Conservation (phyloP, 345 rosid species). For the Garcia nutans region DNA sequence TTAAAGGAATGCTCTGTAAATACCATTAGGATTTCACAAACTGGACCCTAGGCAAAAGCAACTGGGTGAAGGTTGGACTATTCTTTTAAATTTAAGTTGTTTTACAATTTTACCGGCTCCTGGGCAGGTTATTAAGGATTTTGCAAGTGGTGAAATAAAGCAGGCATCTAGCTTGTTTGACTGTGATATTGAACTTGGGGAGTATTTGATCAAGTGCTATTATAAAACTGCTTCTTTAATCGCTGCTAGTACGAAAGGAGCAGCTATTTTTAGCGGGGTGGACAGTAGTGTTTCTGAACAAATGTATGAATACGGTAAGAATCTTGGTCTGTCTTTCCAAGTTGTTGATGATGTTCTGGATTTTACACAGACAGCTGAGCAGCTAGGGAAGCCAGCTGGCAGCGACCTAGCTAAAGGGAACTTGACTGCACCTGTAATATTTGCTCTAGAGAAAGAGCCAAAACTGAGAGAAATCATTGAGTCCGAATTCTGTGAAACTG, state of each 20-base stretch:
- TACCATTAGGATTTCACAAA: neutral
- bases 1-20: neutral
- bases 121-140: conserved; percentile 89
- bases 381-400: conserved; percentile 89
- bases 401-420: conserved; percentile 83
- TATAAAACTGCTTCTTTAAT: conserved; percentile 92
- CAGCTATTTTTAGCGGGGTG: conserved; percentile 79
- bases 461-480: conserved; percentile 85
- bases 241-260: conserved; percentile 93
- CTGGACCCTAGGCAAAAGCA: neutral
- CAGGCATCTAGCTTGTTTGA: conserved; percentile 95
- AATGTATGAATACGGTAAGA: conserved; percentile 83
- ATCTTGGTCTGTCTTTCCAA: conserved; percentile 92
- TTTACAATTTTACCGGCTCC: neutral
- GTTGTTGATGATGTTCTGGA: conserved; percentile 91
- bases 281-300: conserved; percentile 44
- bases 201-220: conserved; percentile 86
- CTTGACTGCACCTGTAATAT: conserved; percentile 89
- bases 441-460: conserved; percentile 70
- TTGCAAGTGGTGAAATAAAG: conserved; percentile 97
- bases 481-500: conserved; percentile 80
- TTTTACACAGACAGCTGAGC: conserved; percentile 89
- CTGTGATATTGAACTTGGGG: conserved; percentile 71
- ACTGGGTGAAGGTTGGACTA: neutral
- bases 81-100: neutral